Conservation (phyloP, 768 basidiomycete genomes). For the Rhodosporidiobolus sp. region DNA sequence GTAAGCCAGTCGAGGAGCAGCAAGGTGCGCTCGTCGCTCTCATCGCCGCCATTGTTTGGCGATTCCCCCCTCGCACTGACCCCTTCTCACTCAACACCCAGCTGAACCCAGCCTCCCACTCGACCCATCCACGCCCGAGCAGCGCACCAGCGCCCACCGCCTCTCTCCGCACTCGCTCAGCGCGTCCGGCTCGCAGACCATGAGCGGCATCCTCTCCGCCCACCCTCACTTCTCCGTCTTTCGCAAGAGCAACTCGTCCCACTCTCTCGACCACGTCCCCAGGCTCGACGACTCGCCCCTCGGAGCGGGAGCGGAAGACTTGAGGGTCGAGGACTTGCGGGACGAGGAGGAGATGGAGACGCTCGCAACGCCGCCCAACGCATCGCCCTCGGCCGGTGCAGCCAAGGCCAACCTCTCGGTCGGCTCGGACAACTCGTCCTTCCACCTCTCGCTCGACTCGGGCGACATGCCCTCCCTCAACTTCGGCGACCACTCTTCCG, state of each 20-base stretch:
- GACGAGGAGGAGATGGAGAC: slow-evolving; percentile 19
- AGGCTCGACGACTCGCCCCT: not conserved
- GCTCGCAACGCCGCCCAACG: slow-evolving; percentile 20
- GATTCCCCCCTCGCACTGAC: not conserved
- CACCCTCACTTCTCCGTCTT: slow-evolving; percentile 39
- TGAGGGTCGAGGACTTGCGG: not conserved
- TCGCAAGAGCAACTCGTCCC: slow-evolving; percentile 24
- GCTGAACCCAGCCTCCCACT: too few relatives aligned
- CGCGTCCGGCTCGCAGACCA: slow-evolving; percentile 19
- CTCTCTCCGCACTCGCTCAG: slow-evolving; percentile 24
- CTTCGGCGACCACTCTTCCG: slow-evolving; percentile 33
- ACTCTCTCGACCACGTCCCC: slow-evolving; percentile 1
- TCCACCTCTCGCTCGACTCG: slow-evolving; percentile 28
- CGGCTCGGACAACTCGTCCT: slow-evolving; percentile 16
- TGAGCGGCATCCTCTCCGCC: slow-evolving; percentile 22
- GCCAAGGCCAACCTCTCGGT: not conserved
- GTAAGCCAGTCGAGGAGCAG: not conserved
- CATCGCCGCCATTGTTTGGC: not conserved
- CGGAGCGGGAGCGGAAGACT: not conserved
- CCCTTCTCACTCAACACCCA: not conserved
- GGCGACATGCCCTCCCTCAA: slow-evolving; percentile 25
- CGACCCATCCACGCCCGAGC: not conserved
- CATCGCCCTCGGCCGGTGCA: not conserved
- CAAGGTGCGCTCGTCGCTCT: not conserved
- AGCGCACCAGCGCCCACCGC: not conserved